Evolutionary conservation across 768 basidiomycete genomes (phyloP).

Genomic region (Pulveroboletus sp.): DNA sequence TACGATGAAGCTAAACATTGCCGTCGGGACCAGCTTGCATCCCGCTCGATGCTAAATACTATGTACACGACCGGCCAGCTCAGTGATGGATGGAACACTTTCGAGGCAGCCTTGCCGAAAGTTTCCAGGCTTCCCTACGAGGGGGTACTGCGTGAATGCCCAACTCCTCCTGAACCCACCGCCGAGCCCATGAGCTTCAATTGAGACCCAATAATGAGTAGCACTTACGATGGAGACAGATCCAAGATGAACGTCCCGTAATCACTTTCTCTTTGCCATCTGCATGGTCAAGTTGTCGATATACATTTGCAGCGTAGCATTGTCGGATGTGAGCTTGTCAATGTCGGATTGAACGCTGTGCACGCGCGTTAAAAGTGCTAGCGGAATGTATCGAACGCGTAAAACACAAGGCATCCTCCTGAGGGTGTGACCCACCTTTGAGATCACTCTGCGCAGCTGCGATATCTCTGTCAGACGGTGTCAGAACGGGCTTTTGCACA

Average conservation of each 20-base stretch:
- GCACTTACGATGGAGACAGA: slow-evolving; percentile 6
- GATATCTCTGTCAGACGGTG: slow-evolving; percentile 56
- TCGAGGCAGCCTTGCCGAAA: neutral
- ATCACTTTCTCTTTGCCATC: slow-evolving; percentile 75
- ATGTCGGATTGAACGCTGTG: slow-evolving; percentile 72
- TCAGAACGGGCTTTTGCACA: neutral
- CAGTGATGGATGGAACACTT: neutral
- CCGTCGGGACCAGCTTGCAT: neutral
- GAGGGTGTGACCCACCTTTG: slow-evolving; percentile 47
- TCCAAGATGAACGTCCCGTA: neutral
- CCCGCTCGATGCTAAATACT: neutral
- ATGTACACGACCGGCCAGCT: slow-evolving; percentile 12
- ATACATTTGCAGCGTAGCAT: slow-evolving; percentile 83
- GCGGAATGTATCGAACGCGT: neutral
- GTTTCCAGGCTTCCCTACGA: too few species aligned
- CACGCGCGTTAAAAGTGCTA: slow-evolving; percentile 67
- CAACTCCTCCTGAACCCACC: neutral
- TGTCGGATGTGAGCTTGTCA: slow-evolving; percentile 77
- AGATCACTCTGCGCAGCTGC: slow-evolving; percentile 73
- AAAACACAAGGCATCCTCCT: neutral
- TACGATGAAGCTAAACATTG: neutral
- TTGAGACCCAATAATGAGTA: neutral
- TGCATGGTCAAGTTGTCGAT: slow-evolving; percentile 88
- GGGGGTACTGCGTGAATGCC: neutral
- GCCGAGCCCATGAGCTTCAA: neutral